These are phyloP conservation scores for Phascolomyces articulosus DNA, from an alignment of 371 early-diverging fungal species.

Conservation along the genomic window DNA sequence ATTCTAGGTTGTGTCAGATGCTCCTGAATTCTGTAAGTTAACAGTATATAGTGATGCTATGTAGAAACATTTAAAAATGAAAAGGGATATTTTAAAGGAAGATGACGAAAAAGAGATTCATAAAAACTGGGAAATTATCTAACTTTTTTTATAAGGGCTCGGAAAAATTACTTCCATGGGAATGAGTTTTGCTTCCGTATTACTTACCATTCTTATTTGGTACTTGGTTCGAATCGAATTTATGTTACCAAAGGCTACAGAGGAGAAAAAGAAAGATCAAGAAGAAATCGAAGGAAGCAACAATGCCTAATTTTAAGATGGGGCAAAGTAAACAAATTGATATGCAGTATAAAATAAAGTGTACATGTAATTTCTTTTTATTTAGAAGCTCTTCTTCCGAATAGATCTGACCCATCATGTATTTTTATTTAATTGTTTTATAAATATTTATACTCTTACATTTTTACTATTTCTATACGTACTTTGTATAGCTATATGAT, in stretches of 20 bases:
- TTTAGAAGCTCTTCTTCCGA: no score
- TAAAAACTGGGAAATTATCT: no score
- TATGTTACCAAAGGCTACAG: background rate
- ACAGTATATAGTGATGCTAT: background rate
- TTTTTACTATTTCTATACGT: no score
- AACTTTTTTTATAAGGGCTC: background rate
- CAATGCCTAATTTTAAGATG: no score
- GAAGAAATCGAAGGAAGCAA: background rate
- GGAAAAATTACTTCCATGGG: slow-evolving; percentile 5
- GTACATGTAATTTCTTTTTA: no score
- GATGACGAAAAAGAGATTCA: background rate
- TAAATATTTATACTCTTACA: no score
- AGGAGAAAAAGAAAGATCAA: background rate
- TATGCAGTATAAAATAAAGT: no score
- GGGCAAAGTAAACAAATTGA: no score
- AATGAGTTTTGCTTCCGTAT: slow-evolving; percentile 16
- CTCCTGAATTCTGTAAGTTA: slow-evolving; percentile 27
- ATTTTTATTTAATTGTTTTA: no score
- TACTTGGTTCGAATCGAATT: slow-evolving; percentile 1
- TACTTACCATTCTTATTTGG: slow-evolving; percentile 7
- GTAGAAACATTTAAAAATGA: background rate
- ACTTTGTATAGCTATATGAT: no score
- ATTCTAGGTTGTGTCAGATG: slow-evolving; percentile 16
- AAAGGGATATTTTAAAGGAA: background rate
- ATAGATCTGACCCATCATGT: no score